Evolutionary conservation across 345 rosid genomes (phyloP).

Genomic region (Eucalyptus dawsonii): DNA sequence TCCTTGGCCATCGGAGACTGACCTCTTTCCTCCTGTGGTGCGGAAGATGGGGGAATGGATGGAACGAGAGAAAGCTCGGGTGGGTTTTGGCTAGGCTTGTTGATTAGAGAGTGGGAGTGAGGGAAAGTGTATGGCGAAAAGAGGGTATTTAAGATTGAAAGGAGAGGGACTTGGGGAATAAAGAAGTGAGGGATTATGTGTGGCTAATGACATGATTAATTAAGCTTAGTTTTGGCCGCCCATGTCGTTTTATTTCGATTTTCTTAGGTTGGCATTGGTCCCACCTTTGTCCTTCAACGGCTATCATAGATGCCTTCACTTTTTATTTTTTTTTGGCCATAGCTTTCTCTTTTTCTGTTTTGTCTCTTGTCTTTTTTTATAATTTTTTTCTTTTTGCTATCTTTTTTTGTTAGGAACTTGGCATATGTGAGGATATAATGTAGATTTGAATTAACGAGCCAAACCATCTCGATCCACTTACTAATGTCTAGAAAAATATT

Average conservation of each 20-base stretch:
- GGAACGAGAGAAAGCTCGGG: background rate
- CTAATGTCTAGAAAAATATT: background rate
- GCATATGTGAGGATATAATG: background rate
- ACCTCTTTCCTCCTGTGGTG: background rate
- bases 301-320: background rate
- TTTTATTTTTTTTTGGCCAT: background rate
- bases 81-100: too few species aligned
- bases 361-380: background rate
- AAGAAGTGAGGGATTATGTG: background rate
- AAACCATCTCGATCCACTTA: background rate
- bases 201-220: slow-evolving; percentile 1
- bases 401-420: background rate
- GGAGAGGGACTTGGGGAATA: background rate
- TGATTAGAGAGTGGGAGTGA: background rate
- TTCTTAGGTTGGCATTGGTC: background rate
- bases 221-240: background rate
- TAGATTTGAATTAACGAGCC: background rate
- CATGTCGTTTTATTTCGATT: background rate
- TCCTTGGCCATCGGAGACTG: background rate
- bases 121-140: background rate
- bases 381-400: background rate
- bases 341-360: background rate
- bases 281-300: background rate
- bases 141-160: background rate
- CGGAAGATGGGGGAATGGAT: background rate